Base-by-base conservation (phyloP, 768 basidiomycete genomes). In the Tulasnella sp. region DNA sequence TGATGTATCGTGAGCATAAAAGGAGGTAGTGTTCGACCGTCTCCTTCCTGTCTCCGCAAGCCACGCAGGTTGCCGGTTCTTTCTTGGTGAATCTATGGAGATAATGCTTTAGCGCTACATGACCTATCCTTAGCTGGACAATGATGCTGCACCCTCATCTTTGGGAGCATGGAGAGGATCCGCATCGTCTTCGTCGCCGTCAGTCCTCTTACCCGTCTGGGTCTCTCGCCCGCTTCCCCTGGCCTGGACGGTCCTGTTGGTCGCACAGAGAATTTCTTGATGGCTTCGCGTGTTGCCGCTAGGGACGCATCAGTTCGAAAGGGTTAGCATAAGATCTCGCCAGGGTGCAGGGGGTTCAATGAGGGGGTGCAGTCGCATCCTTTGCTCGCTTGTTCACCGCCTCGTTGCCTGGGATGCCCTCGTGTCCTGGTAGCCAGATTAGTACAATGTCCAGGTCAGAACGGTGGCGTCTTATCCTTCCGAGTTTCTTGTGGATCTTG, bases 21-120 rank as follows among this genome's bases (percentile, higher is more conserved):
- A 74, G 12, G 11, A 79, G 76, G 76, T 77, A 79, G 38, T 79
- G 78, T 17, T 42, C 71, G 14, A 77, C 75, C 15, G 78, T 77
- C 31, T 79, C 79, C 17, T 37, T 67, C 14, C 42, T 42, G 25
- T 67, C 52, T 12, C 52, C 25, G 70, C 79, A 79, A 9, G 12
- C 15, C 2, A 67, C 17, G 58, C 79, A 79, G 37, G n/a, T 29
- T 3, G 76, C 76, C 8, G 75, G 42, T 17, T 79, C 67, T 14
- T 37, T 64, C 12, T 38, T 74, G 17, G 40, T 14, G 31, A 76
- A 71, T 19, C 78, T 58, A 17, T 31, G 19, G 4, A 79, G 78
- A 72, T 77, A 79, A 25, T 52, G 6, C 39, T 72, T 72, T 9
- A 79, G 76, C 15, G 71, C 71, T 1, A 77, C 64, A 68, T 79